Evolutionary conservation across 2,329 filamentous ascomycete genomes (phyloP).

Genomic region (Curvularia sp.): DNA sequence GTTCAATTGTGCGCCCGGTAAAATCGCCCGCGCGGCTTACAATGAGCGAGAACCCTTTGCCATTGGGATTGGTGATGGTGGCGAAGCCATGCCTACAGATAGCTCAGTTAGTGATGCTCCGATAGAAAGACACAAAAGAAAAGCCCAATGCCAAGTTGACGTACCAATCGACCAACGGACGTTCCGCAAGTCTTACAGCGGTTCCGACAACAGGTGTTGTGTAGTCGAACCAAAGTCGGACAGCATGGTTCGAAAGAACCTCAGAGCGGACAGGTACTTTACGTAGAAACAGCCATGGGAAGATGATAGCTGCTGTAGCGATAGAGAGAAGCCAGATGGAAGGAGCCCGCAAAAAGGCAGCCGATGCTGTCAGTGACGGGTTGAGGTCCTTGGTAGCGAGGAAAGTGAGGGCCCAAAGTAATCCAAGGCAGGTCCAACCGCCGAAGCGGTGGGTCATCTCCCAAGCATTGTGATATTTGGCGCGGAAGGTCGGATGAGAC

Average conservation of each 20-base stretch:
- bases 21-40: slow-evolving; percentile 51
- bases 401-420: slow-evolving; percentile 45
- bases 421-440: slow-evolving; percentile 45
- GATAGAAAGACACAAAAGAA: neutral
- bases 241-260: slow-evolving; percentile 73
- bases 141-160: neutral
- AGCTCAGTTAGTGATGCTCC: neutral
- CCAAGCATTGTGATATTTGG: slow-evolving; percentile 44
- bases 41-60: slow-evolving; percentile 45
- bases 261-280: slow-evolving; percentile 72
- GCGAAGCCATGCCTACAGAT: slow-evolving; percentile 44
- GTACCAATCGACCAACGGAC: slow-evolving; percentile 42
- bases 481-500: slow-evolving; percentile 42
- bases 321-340: slow-evolving; percentile 72
- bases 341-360: slow-evolving; percentile 35
- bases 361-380: slow-evolving; percentile 19
- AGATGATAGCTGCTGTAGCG: slow-evolving; percentile 71
- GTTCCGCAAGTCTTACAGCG: slow-evolving; percentile 39
- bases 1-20: slow-evolving; percentile 43
- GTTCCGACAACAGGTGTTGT: slow-evolving; percentile 44
- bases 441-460: slow-evolving; percentile 48
- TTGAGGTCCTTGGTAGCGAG: slow-evolving; percentile 38
- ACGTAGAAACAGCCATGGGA: slow-evolving; percentile 76
- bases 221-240: slow-evolving; percentile 66
- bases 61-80: slow-evolving; percentile 46